Base-by-base conservation (phyloP, 2,329 filamentous ascomycete genomes). In the Beauveria medogensis region DNA sequence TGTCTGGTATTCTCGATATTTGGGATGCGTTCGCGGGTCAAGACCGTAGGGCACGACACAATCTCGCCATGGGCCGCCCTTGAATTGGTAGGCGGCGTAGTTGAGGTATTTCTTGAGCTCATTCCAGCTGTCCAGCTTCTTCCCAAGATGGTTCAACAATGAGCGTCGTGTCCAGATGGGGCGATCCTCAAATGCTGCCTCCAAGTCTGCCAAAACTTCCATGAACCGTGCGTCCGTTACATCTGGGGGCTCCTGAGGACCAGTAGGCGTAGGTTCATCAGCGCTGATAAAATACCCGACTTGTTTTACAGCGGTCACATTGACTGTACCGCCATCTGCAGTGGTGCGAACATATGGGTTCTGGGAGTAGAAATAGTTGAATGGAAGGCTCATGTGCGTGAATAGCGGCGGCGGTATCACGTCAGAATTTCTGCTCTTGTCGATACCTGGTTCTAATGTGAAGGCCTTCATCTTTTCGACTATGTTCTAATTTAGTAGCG, bases 31-130 rank as follows among this genome's bases (percentile, higher is more conserved):
- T 41, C 94, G 85, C 3, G 94, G 94, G 70, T 99, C 94, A 22
- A 96, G 74, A 10, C 93, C 93, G 72, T 92, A 94, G 52, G 83
- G 86, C 64, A 97, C 85, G 59, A 97, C 85, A 3, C 90, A 87
- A 72, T 97, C 92, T 64, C 91, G 84, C 89, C 91, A 99, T 0
- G 94, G 92, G 0, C 94, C 94, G 24, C 89, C 91, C 62, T 89
- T 88, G 79, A 97, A 97, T 74, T 92, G 91, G 75, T 96, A 99
- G 9, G 90, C 92, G 5, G 91, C 86, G 68, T 94, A 93, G 64
- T 91, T 89, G 57, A 92, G 83, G 52, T 90, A 90, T 69, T 88
- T 83, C 67, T 91, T 89, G 63, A 96, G 73, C 47, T 82, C 74
- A 62, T 82, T 82, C 71, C 79, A 83, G 63, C 80, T 78, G 48